Percentiles rank a stretch among this genome's conserved stretches.
Evolutionary conservation across 1,139 yeast genomes (phyloP).

Genomic region (Hansenula sp.): DNA sequence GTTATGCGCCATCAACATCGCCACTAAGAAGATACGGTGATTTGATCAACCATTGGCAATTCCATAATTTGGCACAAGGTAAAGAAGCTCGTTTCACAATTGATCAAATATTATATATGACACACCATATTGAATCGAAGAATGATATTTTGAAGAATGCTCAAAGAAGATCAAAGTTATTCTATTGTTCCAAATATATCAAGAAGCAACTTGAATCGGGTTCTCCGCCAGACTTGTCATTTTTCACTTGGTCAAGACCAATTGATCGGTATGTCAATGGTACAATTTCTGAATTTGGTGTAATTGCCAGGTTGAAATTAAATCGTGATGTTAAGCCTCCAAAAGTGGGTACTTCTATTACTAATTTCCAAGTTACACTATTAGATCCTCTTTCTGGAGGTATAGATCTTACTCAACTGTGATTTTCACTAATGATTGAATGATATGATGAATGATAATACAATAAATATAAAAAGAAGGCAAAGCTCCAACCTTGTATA

Average conservation of each 20-base stretch:
- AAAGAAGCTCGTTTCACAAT: constrained; percentile 20
- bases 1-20: constrained; percentile 79
- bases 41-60: constrained; percentile 72
- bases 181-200: not conserved
- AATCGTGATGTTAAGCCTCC: not conserved
- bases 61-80: constrained; percentile 31
- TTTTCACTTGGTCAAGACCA: constrained; percentile 1
- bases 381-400: not conserved
- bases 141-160: constrained; percentile 29
- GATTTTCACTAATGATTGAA: not conserved
- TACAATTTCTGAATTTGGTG: not conserved
- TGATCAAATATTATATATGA: constrained; percentile 22
- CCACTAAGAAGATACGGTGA: constrained; percentile 90
- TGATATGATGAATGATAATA: not conserved
- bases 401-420: not conserved
- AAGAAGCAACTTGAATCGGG: not conserved
- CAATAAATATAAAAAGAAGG: too few species aligned
- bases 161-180: not conserved
- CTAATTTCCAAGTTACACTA: not conserved
- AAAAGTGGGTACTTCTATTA: not conserved
- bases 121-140: constrained; percentile 30
- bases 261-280: not conserved
- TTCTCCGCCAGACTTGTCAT: not conserved
- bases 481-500: too few species aligned
- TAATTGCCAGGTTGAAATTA: not conserved